These are phyloP conservation scores for Colletotrichum paranaense DNA, from an alignment of 2,329 filamentous ascomycete species.

Conservation along the genomic window DNA sequence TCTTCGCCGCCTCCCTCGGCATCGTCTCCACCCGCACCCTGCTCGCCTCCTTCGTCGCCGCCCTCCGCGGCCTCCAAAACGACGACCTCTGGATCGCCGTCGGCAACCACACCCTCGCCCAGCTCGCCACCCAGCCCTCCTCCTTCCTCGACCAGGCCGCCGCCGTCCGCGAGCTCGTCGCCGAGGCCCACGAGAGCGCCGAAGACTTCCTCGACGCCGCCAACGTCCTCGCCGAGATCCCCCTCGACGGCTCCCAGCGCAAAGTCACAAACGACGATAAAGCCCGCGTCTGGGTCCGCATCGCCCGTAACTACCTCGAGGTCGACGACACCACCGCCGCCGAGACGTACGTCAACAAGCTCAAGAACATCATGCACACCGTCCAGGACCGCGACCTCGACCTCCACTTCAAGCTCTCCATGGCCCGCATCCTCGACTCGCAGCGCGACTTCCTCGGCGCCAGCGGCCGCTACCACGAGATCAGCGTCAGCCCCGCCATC, in stretches of 20 bases:
- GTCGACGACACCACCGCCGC: slow-evolving; percentile 90
- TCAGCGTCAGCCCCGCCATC: slow-evolving; percentile 82
- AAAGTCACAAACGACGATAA: slow-evolving; percentile 85
- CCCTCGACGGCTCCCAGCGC: slow-evolving; percentile 89
- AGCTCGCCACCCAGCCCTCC: slow-evolving; percentile 69
- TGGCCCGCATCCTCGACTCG: slow-evolving; percentile 92
- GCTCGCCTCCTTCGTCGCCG: slow-evolving; percentile 72
- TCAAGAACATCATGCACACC: slow-evolving; percentile 90
- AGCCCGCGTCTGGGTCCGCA: slow-evolving; percentile 89
- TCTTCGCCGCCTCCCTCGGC: slow-evolving; percentile 77
- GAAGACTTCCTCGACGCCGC: slow-evolving; percentile 87
- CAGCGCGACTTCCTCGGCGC: slow-evolving; percentile 91
- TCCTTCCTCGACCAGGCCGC: slow-evolving; percentile 88
- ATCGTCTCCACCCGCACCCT: slow-evolving; percentile 81
- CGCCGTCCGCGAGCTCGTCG: slow-evolving; percentile 81
- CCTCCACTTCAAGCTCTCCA: slow-evolving; percentile 89
- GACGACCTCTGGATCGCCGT: slow-evolving; percentile 79
- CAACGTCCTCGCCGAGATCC: slow-evolving; percentile 82
- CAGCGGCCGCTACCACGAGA: slow-evolving; percentile 86
- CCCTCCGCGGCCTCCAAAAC: slow-evolving; percentile 70
- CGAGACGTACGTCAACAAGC: slow-evolving; percentile 90
- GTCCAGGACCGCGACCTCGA: slow-evolving; percentile 79
- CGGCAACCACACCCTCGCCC: slow-evolving; percentile 77
- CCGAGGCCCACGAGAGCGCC: slow-evolving; percentile 83
- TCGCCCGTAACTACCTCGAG: slow-evolving; percentile 93